These are phyloP conservation scores for Eremothecium gossypii DNA, from an alignment of 1,139 yeast species.

Conservation along the genomic window DNA sequence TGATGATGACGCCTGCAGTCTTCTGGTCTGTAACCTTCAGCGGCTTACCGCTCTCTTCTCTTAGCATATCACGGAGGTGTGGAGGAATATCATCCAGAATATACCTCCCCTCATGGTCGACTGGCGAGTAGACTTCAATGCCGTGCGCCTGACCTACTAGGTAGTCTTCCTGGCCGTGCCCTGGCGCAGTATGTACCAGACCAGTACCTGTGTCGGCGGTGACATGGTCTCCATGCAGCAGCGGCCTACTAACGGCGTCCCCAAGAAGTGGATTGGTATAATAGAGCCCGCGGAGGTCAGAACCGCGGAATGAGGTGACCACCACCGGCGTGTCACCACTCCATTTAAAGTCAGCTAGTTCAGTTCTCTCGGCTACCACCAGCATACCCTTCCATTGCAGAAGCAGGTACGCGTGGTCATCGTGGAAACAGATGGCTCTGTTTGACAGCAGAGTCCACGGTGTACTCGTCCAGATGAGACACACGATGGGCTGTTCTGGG, in stretches of 20 bases:
- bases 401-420: slow-evolving; percentile 49
- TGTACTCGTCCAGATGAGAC: slow-evolving; percentile 90
- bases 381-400: slow-evolving; percentile 34
- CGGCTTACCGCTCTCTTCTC: slow-evolving; percentile 40
- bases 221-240: slow-evolving; percentile 77
- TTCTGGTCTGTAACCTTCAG: slow-evolving; percentile 48
- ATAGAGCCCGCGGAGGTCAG: slow-evolving; percentile 34
- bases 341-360: slow-evolving; percentile 31
- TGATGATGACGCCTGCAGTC: slow-evolving; percentile 44
- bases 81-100: slow-evolving; percentile 18
- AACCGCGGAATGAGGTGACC: slow-evolving; percentile 35
- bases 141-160: slow-evolving; percentile 51
- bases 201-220: slow-evolving; percentile 84
- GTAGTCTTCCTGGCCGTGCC: slow-evolving; percentile 95
- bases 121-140: slow-evolving; percentile 62
- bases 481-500: slow-evolving; percentile 8
- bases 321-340: slow-evolving; percentile 21
- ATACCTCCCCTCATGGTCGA: slow-evolving; percentile 66
- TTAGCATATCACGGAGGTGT: slow-evolving; percentile 23
- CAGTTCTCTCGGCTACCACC: slow-evolving; percentile 42
- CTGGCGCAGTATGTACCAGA: slow-evolving; percentile 93
- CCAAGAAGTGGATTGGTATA: slow-evolving; percentile 54
- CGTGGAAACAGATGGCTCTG: slow-evolving; percentile 68
- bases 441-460: slow-evolving; percentile 96
- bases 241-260: slow-evolving; percentile 38